These are phyloP conservation scores for Boletus barrowsii DNA, from an alignment of 768 basidiomycete species.

Conservation along the genomic window DNA sequence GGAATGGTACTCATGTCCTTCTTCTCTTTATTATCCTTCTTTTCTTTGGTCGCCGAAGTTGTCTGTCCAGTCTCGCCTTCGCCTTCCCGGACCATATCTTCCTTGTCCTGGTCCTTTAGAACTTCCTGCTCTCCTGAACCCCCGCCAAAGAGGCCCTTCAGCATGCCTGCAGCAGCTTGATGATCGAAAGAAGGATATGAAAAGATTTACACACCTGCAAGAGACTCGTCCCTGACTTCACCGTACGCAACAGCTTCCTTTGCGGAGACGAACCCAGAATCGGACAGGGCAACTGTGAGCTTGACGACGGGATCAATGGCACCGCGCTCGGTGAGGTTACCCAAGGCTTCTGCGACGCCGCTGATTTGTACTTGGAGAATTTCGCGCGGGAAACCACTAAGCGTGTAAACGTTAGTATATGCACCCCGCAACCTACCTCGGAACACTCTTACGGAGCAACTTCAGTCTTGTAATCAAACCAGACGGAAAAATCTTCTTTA, in stretches of 20 bases:
- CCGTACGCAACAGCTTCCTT: conserved; percentile 76
- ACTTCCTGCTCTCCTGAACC: conserved; percentile 38
- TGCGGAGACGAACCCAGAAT: conserved; percentile 82
- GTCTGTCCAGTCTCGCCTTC: conserved; percentile 27
- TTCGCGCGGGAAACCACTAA: conserved; percentile 68
- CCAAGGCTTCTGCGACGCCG: conserved; percentile 73
- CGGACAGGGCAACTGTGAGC: conserved; percentile 77
- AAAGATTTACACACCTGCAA: conserved; percentile 51
- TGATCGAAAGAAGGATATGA: conserved; percentile 4
- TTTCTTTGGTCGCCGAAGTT: conserved; percentile 30
- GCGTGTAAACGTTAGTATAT: conserved; percentile 1
- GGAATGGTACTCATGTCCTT: conserved; percentile 57
- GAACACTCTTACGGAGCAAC: conserved; percentile 52
- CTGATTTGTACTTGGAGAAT: conserved; percentile 70
- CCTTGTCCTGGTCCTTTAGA: conserved; percentile 27
- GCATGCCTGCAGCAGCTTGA: conserved; percentile 51
- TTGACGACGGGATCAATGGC: conserved; percentile 83
- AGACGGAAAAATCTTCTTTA: conserved; percentile 77
- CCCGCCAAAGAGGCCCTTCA: conserved; percentile 84
- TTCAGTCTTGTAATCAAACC: conserved; percentile 69
- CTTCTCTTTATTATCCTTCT: conserved; percentile 37
- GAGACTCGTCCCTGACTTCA: conserved; percentile 77
- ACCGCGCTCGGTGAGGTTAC: conserved; percentile 80
- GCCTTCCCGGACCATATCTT: conserved; percentile 23
- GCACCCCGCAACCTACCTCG: neutral